Base-by-base conservation (phyloP, 768 basidiomycete species). In the Rhodotorula kratochvilovae region DNA sequence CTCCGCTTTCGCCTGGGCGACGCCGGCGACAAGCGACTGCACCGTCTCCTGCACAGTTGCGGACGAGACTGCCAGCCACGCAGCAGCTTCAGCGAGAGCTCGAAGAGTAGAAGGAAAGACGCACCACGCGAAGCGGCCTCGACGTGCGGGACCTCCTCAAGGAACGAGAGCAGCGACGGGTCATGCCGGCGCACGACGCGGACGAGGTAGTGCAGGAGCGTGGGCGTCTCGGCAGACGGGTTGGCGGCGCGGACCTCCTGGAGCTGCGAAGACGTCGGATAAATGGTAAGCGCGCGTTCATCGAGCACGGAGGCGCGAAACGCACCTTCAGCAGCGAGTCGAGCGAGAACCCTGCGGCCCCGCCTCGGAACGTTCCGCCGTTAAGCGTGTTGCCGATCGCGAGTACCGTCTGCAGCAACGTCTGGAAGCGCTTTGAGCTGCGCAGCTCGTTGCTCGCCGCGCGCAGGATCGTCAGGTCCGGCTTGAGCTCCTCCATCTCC, bases 181-280 rank as follows among this genome's bases (percentile, higher is more conserved):
- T 93, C 87, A 12, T 84, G 84, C 42, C 87, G 85, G 67, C 90
- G 76, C 25, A 95, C 83, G 12, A 90, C 84, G 58, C 85, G 85
- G 21, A 90, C 91, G n/a, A 95, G 79, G 78, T 92, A 95, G 79
- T 95, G 93, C 21, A 96, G 83, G n/a, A 97, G 82, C 0, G 92
- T 95, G 0, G 92, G 91, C 74, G 91, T 94, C 13, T 86, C 86
- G 0, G 85, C 60, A 0, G 85, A 85, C 0, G 85, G 85, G 67
- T 86, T 88, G 2, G 53, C 61, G 0, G 73, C 57, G 7, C 70
- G 65, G 0, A 88, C 92, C 75, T 93, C 91, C 77, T 87, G 88
- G 81, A 92, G 81, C 92, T 95, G 71, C 43, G 31, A 0, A 23
- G 13, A 13, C 29, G 16, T 16, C 21, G 12, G 54, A 23, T 16